Percentiles rank a stretch among this genome's conserved stretches.
Evolutionary conservation across 352 stramenopile genomes (phyloP).

Genomic region (Globisporangium viniferum): DNA sequence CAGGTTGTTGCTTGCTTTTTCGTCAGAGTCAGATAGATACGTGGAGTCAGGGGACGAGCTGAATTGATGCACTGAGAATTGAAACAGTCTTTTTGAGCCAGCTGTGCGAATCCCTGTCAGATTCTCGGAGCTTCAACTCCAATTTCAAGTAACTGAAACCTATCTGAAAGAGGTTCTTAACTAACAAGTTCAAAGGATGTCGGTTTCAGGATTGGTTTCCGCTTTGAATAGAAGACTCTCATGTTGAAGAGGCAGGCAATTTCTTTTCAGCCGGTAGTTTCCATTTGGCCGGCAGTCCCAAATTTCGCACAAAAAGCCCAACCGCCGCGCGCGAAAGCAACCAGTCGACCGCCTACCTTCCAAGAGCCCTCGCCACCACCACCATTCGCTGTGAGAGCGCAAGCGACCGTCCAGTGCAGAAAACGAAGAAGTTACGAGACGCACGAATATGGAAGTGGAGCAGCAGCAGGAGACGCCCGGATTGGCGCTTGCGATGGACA

Average conservation of each 20-base stretch:
- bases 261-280: neutral
- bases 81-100: neutral
- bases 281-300: neutral
- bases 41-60: neutral
- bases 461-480: neutral
- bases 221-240: slow-evolving; percentile 2
- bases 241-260: slow-evolving; percentile 2
- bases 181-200: neutral
- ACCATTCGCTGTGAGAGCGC: neutral
- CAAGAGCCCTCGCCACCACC: neutral
- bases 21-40: slow-evolving; percentile 3
- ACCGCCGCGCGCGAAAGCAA: neutral
- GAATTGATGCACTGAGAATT: neutral
- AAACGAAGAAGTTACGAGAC: neutral
- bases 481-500: neutral
- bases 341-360: neutral
- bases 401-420: neutral
- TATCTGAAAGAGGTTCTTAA: too few species aligned
- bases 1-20: neutral
- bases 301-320: neutral
- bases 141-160: too few species aligned
- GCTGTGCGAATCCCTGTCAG: neutral
- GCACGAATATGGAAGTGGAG: slow-evolving; percentile 5
- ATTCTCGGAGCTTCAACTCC: too few species aligned
- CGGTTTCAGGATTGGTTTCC: neutral